Evolutionary conservation across 768 basidiomycete genomes (phyloP).

Genomic region (Polyporus arcularius): DNA sequence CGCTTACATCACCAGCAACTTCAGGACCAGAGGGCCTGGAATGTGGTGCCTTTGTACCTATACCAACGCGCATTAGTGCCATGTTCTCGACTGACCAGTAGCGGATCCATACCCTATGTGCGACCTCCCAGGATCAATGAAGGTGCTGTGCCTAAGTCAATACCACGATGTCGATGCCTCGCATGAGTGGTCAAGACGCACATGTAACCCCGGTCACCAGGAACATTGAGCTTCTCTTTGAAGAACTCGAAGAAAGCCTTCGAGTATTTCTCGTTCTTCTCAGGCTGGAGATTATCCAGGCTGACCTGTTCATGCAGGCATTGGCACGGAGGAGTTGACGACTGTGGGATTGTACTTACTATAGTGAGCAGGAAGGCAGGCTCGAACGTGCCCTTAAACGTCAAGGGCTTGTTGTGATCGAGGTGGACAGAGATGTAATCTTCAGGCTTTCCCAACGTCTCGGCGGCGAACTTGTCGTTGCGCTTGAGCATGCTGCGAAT

Average conservation of each 20-base stretch:
- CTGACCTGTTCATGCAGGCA: slow-evolving; percentile 42
- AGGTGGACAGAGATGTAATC: slow-evolving; percentile 54
- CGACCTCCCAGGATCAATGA: slow-evolving; percentile 4
- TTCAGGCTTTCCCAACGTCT: slow-evolving; percentile 57
- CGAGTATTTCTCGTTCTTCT: slow-evolving; percentile 54
- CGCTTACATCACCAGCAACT: too few relatives aligned
- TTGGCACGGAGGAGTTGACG: background rate
- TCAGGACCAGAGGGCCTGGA: background rate
- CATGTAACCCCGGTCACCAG: slow-evolving; percentile 63
- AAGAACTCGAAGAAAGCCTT: slow-evolving; percentile 57
- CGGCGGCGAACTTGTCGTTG: slow-evolving; percentile 48
- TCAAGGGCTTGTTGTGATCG: slow-evolving; percentile 58
- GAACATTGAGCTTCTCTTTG: slow-evolving; percentile 50
- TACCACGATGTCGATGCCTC: background rate
- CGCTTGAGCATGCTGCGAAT: background rate
- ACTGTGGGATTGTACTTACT: slow-evolving; percentile 40
- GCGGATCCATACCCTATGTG: slow-evolving; percentile 3
- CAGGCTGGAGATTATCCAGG: slow-evolving; percentile 54
- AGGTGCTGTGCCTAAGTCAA: background rate
- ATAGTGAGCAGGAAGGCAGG: slow-evolving; percentile 62
- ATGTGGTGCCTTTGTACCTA: background rate
- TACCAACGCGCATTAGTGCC: background rate
- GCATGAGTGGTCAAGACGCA: slow-evolving; percentile 25
- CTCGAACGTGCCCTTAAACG: slow-evolving; percentile 63
- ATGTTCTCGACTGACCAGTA: background rate